Conservation (phyloP, 2,329 filamentous ascomycete genomes). For the Exutisphaerella laricina region DNA sequence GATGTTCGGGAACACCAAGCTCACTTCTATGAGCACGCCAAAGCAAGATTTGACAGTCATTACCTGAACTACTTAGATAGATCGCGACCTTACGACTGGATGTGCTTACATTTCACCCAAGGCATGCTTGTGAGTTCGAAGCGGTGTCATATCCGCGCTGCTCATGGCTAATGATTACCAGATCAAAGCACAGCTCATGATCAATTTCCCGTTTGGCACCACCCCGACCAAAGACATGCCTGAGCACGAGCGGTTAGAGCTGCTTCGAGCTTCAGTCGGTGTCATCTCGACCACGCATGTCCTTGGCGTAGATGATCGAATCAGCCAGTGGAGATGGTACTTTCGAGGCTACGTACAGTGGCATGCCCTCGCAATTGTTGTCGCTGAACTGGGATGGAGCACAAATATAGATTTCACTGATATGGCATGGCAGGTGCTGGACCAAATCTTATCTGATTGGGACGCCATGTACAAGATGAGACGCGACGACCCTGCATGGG, state of each 20-base stretch:
- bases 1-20: constrained; percentile 15
- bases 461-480: constrained; percentile 22
- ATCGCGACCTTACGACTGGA: constrained; percentile 27
- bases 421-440: constrained; percentile 27
- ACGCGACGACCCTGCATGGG: constrained; percentile 25
- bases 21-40: constrained; percentile 13
- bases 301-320: constrained; percentile 16
- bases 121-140: constrained; percentile 20
- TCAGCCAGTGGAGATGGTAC: constrained; percentile 24
- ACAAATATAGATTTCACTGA: constrained; percentile 19
- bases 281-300: constrained; percentile 23
- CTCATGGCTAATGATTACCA: background rate
- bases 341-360: constrained; percentile 27
- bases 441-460: constrained; percentile 25
- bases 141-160: background rate
- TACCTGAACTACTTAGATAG: constrained; percentile 21
- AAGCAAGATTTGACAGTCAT: constrained; percentile 12
- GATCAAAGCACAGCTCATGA: constrained; percentile 25
- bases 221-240: constrained; percentile 20
- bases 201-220: constrained; percentile 24
- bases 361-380: constrained; percentile 27
- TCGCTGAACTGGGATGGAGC: constrained; percentile 26
- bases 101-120: constrained; percentile 21
- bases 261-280: constrained; percentile 23
- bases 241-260: constrained; percentile 15